A percentile compares a stretch with the other conserved stretches of the same genome.
These are phyloP conservation scores for Agarophyton chilense DNA, from an alignment of 23 red algal species.

Conservation along the genomic window DNA sequence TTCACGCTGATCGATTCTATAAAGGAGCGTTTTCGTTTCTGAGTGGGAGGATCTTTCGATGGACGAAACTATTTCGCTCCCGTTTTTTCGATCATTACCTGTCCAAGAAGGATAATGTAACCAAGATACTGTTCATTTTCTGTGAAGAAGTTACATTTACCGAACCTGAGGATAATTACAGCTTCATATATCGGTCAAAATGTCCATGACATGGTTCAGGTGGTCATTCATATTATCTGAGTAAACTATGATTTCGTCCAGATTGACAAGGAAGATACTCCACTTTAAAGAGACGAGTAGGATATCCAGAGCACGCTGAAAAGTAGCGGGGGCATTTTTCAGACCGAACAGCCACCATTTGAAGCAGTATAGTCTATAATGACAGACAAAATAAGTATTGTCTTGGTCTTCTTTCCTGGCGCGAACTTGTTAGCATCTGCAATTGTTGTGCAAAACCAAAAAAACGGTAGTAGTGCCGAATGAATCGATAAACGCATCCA, in stretches of 20 bases:
- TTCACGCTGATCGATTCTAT: neutral
- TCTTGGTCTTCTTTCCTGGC: too few relatives aligned
- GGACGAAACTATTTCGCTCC: neutral
- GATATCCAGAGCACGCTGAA: neutral
- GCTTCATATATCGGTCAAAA: neutral
- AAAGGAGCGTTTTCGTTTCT: neutral
- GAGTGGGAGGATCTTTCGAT: neutral
- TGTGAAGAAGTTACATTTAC: too few relatives aligned
- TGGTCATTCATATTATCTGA: neutral
- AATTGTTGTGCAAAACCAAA: neutral
- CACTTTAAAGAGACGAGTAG: neutral
- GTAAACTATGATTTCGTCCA: neutral
- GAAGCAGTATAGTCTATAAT: neutral
- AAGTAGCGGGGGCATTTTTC: neutral
- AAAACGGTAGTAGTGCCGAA: neutral
- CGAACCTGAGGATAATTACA: neutral
- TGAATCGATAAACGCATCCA: neutral
- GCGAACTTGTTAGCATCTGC: too few relatives aligned
- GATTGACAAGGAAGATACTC: neutral
- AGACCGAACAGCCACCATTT: neutral
- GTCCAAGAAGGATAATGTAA: too few relatives aligned
- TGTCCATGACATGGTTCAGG: neutral
- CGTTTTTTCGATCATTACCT: too few relatives aligned
- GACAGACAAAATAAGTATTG: neutral
- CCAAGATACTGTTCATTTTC: too few relatives aligned